Evolutionary conservation across 805 yeast species (phyloP), one percentile per base, ranked within the genome.

Genomic region (Candida berthetii): DNA sequence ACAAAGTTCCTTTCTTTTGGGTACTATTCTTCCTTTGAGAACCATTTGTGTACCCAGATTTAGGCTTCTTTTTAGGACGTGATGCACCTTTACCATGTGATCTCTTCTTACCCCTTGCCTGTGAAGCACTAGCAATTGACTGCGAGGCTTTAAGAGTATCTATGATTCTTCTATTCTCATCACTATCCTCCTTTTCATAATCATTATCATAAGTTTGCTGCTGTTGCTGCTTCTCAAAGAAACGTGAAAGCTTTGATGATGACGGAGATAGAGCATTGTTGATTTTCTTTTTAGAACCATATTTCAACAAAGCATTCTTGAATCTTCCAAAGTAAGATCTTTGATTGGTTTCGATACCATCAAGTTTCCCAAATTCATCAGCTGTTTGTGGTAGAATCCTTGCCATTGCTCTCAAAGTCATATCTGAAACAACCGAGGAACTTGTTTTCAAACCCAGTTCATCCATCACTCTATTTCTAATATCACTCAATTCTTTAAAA

Each of bases 391-490:
- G 88, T 27, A 82, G 62, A 38, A 61, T 65, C 16, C 56, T 47
- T 0, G 85, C 78, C 78, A 82, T 72, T 35, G 76, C 80, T 44
- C 69, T 68, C 43, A 81, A 54, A 0, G 78, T 58, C 2, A 57
- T 60, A 42, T 65, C 66, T 0, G 68, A 53, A 9, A 67, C 64
- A 39, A 69, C 60, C 1, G 65, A 49, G 0, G 62, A 56, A 17
- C 68, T 64, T 15, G 48, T 47, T 36, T 56, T 48, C 28, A 63
- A 65, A 16, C 65, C 66, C 31, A 71, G 45, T 29, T 64, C 66
- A 1, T 65, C 64, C 61, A 72, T 68, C n/a, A 66, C 56, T 28
- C 65, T 61, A 28, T 64, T 60, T 39, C 83, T 57, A 14, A 66
- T 57, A 28, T 62, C 65, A 39, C 69, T 62, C 41, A 80, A 59